These are phyloP conservation scores for Incumbomyces lentus DNA, from an alignment of 2,329 filamentous ascomycete species.

Conservation along the genomic window DNA sequence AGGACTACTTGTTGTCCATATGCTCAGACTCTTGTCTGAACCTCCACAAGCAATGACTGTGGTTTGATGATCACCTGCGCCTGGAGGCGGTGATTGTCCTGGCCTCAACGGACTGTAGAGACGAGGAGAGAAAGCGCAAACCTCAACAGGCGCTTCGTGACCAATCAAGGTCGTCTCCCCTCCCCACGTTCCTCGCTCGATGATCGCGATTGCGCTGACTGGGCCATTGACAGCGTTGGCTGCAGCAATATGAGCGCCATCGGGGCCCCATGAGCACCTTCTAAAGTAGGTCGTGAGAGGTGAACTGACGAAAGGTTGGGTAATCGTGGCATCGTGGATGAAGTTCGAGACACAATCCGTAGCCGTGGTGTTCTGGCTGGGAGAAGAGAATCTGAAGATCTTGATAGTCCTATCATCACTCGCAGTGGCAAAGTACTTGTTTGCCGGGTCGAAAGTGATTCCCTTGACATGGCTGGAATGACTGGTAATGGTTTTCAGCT, in stretches of 20 bases:
- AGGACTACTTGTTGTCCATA: slow-evolving; percentile 96
- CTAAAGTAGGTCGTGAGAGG: slow-evolving; percentile 95
- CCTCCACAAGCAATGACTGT: slow-evolving; percentile 95
- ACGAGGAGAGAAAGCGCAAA: slow-evolving; percentile 91
- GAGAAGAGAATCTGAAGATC: slow-evolving; percentile 88
- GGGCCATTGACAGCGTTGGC: slow-evolving; percentile 96
- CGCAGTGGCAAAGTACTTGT: slow-evolving; percentile 97
- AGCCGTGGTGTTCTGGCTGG: slow-evolving; percentile 78
- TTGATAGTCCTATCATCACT: slow-evolving; percentile 96
- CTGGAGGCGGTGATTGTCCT: slow-evolving; percentile 36
- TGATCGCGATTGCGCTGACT: slow-evolving; percentile 92
- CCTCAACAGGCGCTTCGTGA: slow-evolving; percentile 92
- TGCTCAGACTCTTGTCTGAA: slow-evolving; percentile 88
- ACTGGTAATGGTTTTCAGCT: slow-evolving; percentile 82
- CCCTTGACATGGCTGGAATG: slow-evolving; percentile 98
- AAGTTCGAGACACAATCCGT: slow-evolving; percentile 98
- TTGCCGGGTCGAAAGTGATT: slow-evolving; percentile 95
- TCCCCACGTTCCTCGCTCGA: slow-evolving; percentile 85
- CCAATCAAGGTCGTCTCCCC: slow-evolving; percentile 95
- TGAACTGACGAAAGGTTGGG: slow-evolving; percentile 75
- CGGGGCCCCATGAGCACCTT: slow-evolving; percentile 92
- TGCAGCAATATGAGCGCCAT: slow-evolving; percentile 92
- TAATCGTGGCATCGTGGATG: slow-evolving; percentile 83
- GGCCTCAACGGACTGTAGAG: slow-evolving; percentile 70
- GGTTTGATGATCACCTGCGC: slow-evolving; percentile 46